A percentile compares a stretch with the other conserved stretches of the same genome.
phyloP scores from a whole-genome alignment of 2,329 filamentous ascomycete genomes.

The Verticillium tricorpus region DNA sequence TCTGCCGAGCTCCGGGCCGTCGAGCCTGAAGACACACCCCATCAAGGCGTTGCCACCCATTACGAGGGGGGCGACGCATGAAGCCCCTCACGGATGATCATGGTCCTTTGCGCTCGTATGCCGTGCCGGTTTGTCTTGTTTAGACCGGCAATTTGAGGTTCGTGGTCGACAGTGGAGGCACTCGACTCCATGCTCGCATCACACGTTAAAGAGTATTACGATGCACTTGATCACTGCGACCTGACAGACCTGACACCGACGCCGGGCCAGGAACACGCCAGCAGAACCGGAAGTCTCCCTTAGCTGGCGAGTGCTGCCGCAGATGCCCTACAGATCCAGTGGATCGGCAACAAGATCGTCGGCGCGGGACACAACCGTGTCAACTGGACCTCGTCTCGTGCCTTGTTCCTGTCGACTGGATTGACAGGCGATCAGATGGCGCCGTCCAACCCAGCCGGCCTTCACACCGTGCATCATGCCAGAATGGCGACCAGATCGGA shows the following conservation, averaged over 20 bases:
- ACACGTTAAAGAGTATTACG: neutral
- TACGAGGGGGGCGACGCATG: neutral
- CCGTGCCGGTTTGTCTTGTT: neutral
- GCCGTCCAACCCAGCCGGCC: neutral
- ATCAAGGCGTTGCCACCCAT: neutral
- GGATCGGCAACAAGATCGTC: neutral
- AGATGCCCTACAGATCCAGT: neutral
- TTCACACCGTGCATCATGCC: neutral
- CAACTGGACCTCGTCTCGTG: neutral
- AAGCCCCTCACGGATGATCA: neutral
- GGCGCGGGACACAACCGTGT: neutral
- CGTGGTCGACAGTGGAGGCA: neutral
- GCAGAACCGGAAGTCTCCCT: neutral
- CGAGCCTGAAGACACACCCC: neutral
- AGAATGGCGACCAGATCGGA: neutral
- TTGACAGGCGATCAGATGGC: neutral
- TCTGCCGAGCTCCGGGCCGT: neutral
- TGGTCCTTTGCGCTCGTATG: neutral
- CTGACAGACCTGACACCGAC: neutral
- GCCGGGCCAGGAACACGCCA: neutral
- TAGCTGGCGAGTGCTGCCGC: neutral
- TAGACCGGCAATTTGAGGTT: neutral
- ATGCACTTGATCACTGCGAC: neutral
- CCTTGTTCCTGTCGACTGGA: neutral
- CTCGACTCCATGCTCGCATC: neutral